Evolutionary conservation across 345 rosid genomes (phyloP), one percentile per base, ranked within the genome.

Genomic region (Melaleuca alternifolia): DNA sequence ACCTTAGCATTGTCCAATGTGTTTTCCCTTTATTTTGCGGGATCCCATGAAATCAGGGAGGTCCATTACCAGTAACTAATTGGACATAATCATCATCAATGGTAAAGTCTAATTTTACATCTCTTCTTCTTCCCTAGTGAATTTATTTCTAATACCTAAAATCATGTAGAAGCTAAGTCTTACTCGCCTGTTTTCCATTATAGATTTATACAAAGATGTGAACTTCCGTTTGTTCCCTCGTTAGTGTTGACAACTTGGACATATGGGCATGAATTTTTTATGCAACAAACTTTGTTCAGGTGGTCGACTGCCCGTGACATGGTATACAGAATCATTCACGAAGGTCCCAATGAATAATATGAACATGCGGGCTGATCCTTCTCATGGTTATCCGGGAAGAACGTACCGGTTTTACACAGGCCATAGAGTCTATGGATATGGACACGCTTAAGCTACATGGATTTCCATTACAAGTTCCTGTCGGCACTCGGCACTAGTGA

Each of bases 301-400:
- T 87, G 99, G 99, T 84, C 95, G 93, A 87, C 95, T 97, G 86
- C 96, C 99, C 7, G 85, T 96, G 92, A 97, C 98, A 11, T 97
- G 99, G 99, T 96, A 96, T 88, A 95, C 97, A 0, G 95, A 94
- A 89, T 93, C 97, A 84, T 97, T 95, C 90, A 92, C 94, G 16
- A 76, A 88, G 85, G 93, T 97, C 5, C 91, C 96, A 12, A 96
- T 97, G 99, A 94, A 86, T 52, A 94, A 96, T 85, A 96, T 97
- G 99, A 87, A 90, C 90, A 97, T 96, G 99, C 88, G 99, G 83
- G 91, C 99, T 37, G 89, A 97, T 91, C 91, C 88, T 88, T 90
- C 92, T 51, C 91, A 92, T 14, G 96, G 94, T 76, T 97, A 95
- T 87, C 99, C 99, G 0, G 98, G 99, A 90, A 93, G 99, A 91